Base-by-base conservation (phyloP, 805 yeast genomes). In the Candida argentea region DNA sequence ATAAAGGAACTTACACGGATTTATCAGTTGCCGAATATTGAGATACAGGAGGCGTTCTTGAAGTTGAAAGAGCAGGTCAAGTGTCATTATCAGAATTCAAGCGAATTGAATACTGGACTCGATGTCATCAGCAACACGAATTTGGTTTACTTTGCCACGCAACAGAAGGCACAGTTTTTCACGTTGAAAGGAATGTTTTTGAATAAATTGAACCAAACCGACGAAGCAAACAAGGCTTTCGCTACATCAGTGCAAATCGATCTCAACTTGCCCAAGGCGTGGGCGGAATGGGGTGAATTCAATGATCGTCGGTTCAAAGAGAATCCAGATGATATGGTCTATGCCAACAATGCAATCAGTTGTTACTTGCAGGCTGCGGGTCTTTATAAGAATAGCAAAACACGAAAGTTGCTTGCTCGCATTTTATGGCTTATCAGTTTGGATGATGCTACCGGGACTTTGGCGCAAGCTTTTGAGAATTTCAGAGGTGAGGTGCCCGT, bases 271-370 rank as follows among this genome's bases (percentile, higher is more conserved):
- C 95, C 97, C 2, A 89, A 91, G 51, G 97, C 98, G 0, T 91
- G 99, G 99, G 97, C 96, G 3, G 96, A 93, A 50, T 91, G 99
- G 99, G 99, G 98, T 35, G 75, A 77, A 49, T 91, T 85, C 59
- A 87, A 87, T 48, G 98, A 91, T 42, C 72, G 77, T 16, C 65
- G 95, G 23, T 76, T 85, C 51, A 81, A 83, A 39, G 94, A 85
- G 39, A 78, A 77, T 35, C 89, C 87, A 1, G 72, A 63, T 27
- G 93, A 84, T 43, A 75, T 81, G 56, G 71, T 74, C 14, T 77
- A 74, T 53, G 98, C 97, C 12, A 80, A 85, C 37, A 86, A 87
- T 51, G 97, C 99, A 2, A 76, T 91, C 26, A 80, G 93, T 43
- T 91, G 99, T 52, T 93, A 87, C 55, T 64, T 91, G 39, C 97